phyloP scores from a whole-genome alignment of 2,329 filamentous ascomycete genomes.

The Chaetomiaceae sp. region DNA sequence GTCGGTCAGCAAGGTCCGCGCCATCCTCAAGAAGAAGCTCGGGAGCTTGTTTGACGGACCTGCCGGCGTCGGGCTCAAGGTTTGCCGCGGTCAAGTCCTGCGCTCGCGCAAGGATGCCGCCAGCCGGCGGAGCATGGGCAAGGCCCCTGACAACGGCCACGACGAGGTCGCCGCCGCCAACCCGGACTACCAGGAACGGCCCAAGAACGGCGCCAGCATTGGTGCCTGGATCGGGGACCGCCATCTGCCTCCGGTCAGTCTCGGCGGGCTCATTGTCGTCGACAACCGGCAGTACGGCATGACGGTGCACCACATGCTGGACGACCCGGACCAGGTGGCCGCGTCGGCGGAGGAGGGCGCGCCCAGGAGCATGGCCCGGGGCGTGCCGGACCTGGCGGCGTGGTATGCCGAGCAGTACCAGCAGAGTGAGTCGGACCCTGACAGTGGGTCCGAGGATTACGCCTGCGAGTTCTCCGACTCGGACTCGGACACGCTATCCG shows the following conservation, averaged over 20 bases:
- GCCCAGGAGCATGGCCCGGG: conserved; percentile 34
- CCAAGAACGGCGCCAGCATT: conserved; percentile 83
- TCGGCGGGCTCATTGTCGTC: conserved; percentile 79
- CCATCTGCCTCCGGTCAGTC: conserved; percentile 84
- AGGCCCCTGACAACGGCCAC: conserved; percentile 32
- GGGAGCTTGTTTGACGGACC: conserved; percentile 57
- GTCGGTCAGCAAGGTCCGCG: conserved; percentile 65
- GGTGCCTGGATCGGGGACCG: conserved; percentile 81
- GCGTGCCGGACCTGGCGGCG: conserved; percentile 33
- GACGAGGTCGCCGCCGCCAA: conserved; percentile 51
- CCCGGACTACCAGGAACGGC: conserved; percentile 69
- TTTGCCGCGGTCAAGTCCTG: conserved; percentile 63
- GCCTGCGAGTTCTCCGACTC: conserved; percentile 58
- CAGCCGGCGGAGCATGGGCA: conserved; percentile 36
- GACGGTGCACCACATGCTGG: conserved; percentile 96
- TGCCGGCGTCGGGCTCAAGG: conserved; percentile 59
- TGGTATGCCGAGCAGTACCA: conserved; percentile 36
- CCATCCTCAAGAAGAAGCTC: conserved; percentile 64
- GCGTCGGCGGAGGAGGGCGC: conserved; percentile 19
- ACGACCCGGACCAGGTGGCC: conserved; percentile 50
- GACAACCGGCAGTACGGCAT: conserved; percentile 84
- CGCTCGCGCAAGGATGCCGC: conserved; percentile 47
- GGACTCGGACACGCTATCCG: conserved; percentile 49
- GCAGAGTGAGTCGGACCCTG: conserved; percentile 35
- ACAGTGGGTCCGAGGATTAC: conserved; percentile 46